Evolutionary conservation across 805 yeast genomes (phyloP).

Genomic region (Candida arabinofermentans): DNA sequence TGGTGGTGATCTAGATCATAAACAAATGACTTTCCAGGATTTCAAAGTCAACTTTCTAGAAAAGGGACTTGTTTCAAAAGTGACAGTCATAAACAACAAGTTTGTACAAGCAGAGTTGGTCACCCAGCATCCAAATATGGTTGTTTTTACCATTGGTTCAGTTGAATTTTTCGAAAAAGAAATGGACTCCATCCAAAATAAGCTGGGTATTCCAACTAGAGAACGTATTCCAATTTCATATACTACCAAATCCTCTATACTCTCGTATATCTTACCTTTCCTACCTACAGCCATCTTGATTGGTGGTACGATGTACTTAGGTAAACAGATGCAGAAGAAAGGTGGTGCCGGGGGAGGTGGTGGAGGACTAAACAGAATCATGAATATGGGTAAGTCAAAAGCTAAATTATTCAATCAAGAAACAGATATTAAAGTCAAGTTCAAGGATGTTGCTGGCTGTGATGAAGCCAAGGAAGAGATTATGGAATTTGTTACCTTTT

Average conservation of each 20-base stretch:
- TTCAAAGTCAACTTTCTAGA: slow-evolving; percentile 72
- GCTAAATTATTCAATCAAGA: slow-evolving; percentile 92
- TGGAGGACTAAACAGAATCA: slow-evolving; percentile 78
- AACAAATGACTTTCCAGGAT: slow-evolving; percentile 83
- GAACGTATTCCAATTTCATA: slow-evolving; percentile 81
- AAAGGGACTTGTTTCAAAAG: slow-evolving; percentile 68
- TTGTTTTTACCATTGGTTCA: slow-evolving; percentile 80
- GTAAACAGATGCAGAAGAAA: slow-evolving; percentile 25
- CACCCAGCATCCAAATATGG: slow-evolving; percentile 25
- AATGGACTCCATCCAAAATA: slow-evolving; percentile 71
- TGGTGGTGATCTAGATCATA: slow-evolving; percentile 13
- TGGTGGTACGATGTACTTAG: slow-evolving; percentile 80
- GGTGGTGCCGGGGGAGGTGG: slow-evolving; percentile 48
- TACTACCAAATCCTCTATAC: slow-evolving; percentile 63
- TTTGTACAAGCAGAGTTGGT: slow-evolving; percentile 62
- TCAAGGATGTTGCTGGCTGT: slow-evolving; percentile 96
- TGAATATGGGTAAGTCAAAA: slow-evolving; percentile 82
- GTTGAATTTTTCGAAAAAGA: slow-evolving; percentile 83
- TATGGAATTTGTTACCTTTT: slow-evolving; percentile 94
- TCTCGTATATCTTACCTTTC: slow-evolving; percentile 63
- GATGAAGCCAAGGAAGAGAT: slow-evolving; percentile 96
- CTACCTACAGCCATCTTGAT: slow-evolving; percentile 86
- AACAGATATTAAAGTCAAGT: slow-evolving; percentile 81
- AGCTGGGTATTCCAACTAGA: slow-evolving; percentile 53
- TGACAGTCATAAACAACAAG: slow-evolving; percentile 73